Conservation (phyloP, 202 grass and related monocot genomes). For the Elaeis oleifera region DNA sequence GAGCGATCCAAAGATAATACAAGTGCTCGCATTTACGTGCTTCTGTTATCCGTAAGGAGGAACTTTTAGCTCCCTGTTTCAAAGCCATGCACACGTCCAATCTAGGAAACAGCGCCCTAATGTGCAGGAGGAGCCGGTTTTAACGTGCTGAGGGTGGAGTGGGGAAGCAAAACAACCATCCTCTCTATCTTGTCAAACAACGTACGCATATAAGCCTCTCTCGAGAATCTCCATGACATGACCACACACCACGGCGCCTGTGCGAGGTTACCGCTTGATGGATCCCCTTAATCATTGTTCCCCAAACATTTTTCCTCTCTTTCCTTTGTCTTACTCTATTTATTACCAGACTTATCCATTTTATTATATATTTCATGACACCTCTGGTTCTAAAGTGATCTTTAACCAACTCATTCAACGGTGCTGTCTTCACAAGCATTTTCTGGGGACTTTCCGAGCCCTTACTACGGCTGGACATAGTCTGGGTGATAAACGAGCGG, state of each 20-base stretch:
- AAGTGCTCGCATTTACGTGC: neutral
- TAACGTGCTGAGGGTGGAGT: conserved; percentile 12
- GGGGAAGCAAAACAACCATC: conserved; percentile 47
- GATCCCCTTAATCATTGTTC: conserved; percentile 2
- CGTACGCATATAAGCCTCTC: conserved; percentile 38
- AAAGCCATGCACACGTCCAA: conserved; percentile 54
- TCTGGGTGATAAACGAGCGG: too few species aligned
- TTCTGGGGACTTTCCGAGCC: too few species aligned
- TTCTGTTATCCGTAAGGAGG: conserved; percentile 31
- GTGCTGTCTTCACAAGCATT: too few species aligned
- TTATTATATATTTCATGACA: neutral
- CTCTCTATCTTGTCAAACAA: conserved; percentile 43
- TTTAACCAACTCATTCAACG: too few species aligned
- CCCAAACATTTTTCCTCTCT: neutral
- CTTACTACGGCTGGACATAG: too few species aligned
- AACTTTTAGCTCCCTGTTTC: too few species aligned
- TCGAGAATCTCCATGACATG: conserved; percentile 38
- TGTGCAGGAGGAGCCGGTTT: neutral
- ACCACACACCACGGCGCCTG: conserved; percentile 27
- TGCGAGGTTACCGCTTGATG: neutral
- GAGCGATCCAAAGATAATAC: too few species aligned
- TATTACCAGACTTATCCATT: too few species aligned
- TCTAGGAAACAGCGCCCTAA: conserved; percentile 59
- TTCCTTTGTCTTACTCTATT: too few species aligned
- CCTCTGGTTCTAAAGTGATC: too few species aligned